phyloP scores from a whole-genome alignment of 805 yeast genomes.

The Spathaspora boniae region DNA sequence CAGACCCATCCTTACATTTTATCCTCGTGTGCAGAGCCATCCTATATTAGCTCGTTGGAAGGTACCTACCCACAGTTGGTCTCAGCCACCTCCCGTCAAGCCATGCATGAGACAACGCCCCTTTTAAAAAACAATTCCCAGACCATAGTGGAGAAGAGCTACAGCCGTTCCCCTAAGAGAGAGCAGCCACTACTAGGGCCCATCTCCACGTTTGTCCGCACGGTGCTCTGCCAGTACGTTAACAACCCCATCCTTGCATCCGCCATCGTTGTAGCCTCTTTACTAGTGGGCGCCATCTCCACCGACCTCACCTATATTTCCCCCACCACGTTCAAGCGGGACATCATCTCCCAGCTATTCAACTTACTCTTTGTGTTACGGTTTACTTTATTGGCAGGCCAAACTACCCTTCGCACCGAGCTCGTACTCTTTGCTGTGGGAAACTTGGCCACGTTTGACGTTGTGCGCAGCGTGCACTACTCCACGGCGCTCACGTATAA shows the following conservation, averaged over 20 bases:
- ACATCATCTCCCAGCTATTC: not conserved
- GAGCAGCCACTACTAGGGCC: no score
- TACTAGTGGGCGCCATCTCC: not conserved
- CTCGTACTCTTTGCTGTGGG: not conserved
- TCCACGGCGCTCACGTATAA: no score
- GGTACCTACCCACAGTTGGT: no score
- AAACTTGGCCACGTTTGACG: not conserved
- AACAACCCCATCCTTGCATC: constrained; percentile 4
- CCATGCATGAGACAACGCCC: no score
- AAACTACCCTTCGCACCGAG: not conserved
- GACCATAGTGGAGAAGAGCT: not conserved
- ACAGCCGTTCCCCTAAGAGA: no score
- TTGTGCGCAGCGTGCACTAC: no score
- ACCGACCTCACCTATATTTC: not conserved
- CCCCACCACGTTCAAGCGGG: not conserved
- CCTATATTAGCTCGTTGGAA: no score
- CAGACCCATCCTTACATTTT: no score
- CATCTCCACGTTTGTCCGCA: constrained; percentile 1
- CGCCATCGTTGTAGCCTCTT: not conserved
- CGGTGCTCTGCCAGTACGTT: not conserved
- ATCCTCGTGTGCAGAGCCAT: no score
- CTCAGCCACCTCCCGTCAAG: no score
- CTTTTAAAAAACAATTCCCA: no score
- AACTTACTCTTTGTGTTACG: constrained; percentile 3
- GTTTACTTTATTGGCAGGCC: not conserved